phyloP scores from a whole-genome alignment of 257 asterid species.

The Petunia axillaris region DNA sequence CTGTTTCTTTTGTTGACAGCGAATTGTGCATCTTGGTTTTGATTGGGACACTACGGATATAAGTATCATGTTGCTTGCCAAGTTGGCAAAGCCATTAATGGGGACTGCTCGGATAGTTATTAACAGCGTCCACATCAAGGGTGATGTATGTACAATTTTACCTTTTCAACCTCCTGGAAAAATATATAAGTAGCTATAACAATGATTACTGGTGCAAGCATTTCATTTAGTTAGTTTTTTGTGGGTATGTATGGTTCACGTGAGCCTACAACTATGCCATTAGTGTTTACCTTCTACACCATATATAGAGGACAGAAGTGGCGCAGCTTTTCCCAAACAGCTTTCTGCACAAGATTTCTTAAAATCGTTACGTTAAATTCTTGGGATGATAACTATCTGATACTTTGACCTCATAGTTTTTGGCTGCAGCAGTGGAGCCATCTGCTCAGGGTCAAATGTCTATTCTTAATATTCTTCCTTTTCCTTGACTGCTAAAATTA shows the following conservation, averaged over 20 bases:
- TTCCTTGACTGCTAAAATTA: background rate
- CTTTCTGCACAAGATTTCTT: background rate
- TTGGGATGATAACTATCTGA: background rate
- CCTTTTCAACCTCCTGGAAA: constrained; percentile 4
- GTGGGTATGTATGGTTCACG: background rate
- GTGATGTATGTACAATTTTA: constrained; percentile 69
- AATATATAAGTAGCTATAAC: background rate
- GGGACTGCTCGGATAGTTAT: constrained; percentile 95
- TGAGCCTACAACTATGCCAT: background rate
- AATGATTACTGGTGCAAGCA: background rate
- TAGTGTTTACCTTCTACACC: constrained; percentile 8
- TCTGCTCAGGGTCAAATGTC: constrained; percentile 17
- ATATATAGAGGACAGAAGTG: background rate
- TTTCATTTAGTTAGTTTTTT: constrained; percentile 7
- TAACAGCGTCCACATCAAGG: constrained; percentile 93
- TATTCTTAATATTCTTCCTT: background rate
- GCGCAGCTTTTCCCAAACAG: background rate
- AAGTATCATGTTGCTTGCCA: constrained; percentile 79
- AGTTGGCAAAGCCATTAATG: constrained; percentile 83
- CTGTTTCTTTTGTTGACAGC: constrained; percentile 51
- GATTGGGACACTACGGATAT: constrained; percentile 91
- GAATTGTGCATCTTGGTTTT: constrained; percentile 71
- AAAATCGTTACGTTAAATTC: background rate
- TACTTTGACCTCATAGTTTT: background rate
- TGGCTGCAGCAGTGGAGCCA: constrained; percentile 4